Conservation (phyloP, 805 yeast species). For the Brettanomyces anomalus region DNA sequence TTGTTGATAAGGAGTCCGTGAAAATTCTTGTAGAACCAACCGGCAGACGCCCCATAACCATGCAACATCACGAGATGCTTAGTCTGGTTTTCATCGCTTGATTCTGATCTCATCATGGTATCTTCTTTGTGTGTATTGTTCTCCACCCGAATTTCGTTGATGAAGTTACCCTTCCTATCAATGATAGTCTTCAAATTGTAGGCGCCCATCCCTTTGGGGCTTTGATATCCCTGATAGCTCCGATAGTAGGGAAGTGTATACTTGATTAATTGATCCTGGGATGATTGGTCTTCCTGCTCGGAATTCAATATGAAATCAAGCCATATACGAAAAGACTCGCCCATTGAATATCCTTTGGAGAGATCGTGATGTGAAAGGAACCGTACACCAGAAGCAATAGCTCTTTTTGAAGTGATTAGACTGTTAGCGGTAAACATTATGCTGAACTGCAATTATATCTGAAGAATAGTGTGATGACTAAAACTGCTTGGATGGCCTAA, state of each 20-base stretch:
- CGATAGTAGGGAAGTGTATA: slow-evolving; percentile 20
- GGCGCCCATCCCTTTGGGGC: slow-evolving; percentile 8
- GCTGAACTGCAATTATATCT: too few relatives aligned
- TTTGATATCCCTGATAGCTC: slow-evolving; percentile 3
- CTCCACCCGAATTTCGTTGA: slow-evolving; percentile 22
- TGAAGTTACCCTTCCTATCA: slow-evolving; percentile 5
- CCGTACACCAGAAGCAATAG: too few relatives aligned
- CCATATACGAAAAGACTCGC: slow-evolving; percentile 20
- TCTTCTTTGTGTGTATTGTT: slow-evolving; percentile 7
- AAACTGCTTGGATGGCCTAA: too few relatives aligned
- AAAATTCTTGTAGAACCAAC: slow-evolving; percentile 48
- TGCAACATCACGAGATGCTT: slow-evolving; percentile 42
- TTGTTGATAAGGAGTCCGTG: slow-evolving; percentile 29
- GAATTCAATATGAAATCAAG: slow-evolving; percentile 9
- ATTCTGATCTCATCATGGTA: neutral
- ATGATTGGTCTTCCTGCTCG: slow-evolving; percentile 12
- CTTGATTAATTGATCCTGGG: slow-evolving; percentile 18
- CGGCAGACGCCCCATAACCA: slow-evolving; percentile 49
- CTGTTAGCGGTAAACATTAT: too few relatives aligned
- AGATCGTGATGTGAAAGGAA: too few relatives aligned
- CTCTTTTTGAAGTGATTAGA: too few relatives aligned
- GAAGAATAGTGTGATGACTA: too few relatives aligned
- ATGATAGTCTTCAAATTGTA: slow-evolving; percentile 11
- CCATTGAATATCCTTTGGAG: slow-evolving; percentile 6
- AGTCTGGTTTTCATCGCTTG: neutral